Evolutionary conservation across 441 rosid genomes (phyloP), one percentile per base, ranked within the genome.

Genomic region (Euphorbia celastroides): DNA sequence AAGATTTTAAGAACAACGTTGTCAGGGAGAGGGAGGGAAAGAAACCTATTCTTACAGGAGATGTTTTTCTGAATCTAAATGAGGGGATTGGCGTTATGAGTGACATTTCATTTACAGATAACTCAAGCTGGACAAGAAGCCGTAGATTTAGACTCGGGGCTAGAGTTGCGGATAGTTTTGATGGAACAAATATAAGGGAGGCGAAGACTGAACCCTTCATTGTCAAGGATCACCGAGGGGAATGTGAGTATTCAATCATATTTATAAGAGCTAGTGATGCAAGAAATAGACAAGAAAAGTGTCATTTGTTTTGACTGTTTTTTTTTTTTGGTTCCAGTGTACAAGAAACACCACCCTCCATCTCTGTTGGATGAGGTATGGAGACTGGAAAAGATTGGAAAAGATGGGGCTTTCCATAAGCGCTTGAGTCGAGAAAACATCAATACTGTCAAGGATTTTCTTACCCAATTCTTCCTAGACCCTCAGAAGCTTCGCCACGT

Each of bases 51-150:
- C 91, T 94, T 48, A 79, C 77, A 9, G 99, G 99, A 77, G 97
- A 88, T 60, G 79, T 81, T 30, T 60, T 81, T 78, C 68, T 80
- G 50, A 77, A 81, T 79, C 92, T 94, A 60, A 79, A 78, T 19
- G 85, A 86, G 64, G 99, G 99, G 48, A 65, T 81, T 28, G 82
- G 90, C 65, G 69, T 66, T 28, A 78, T 85, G 72, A 84, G 85
- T 78, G 99, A 92, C 66, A 75, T 94, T 75, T 82, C 94, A 23
- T 89, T 94, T 74, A 79, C 98, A 26, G 99, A 94, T 80, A 94
- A 94, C 77, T 94, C 99, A 76, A 92, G 99, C 85, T 94, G 99
- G 98, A 94, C 98, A 30, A 88, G 99, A 74, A 92, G 99, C 82
- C 90, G 99, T 60, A 89, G 84, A 73, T 94, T 94, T 83, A 87